Conservation (phyloP, 2,329 filamentous ascomycete genomes). For the Ramularia collo-cygni region DNA sequence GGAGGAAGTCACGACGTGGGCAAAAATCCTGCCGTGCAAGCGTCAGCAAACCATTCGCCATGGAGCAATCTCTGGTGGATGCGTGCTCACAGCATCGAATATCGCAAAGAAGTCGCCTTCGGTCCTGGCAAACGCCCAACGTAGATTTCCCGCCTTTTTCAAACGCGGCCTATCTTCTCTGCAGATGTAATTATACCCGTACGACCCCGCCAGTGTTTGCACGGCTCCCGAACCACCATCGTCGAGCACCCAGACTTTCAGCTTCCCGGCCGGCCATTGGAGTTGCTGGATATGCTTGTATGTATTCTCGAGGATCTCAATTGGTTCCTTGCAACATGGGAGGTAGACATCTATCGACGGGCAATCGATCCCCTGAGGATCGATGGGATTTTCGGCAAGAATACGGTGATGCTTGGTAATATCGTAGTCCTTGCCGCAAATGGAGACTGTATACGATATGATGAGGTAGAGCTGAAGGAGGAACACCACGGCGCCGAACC, state of each 20-base stretch:
- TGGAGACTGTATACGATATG: slow-evolving; percentile 37
- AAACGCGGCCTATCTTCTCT: slow-evolving; percentile 37
- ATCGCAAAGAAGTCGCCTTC: slow-evolving; percentile 38
- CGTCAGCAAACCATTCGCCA: background rate
- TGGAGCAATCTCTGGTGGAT: background rate
- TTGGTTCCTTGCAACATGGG: slow-evolving; percentile 37
- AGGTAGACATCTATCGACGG: slow-evolving; percentile 39
- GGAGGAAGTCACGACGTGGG: slow-evolving; percentile 36
- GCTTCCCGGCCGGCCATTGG: slow-evolving; percentile 32
- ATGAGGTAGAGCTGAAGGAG: slow-evolving; percentile 36
- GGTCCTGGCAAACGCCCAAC: slow-evolving; percentile 36
- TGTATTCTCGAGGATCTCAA: slow-evolving; percentile 36
- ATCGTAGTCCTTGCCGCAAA: slow-evolving; percentile 37
- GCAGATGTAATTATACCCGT: slow-evolving; percentile 37
- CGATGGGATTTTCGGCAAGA: slow-evolving; percentile 30
- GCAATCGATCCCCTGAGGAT: slow-evolving; percentile 28
- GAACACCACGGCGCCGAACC: slow-evolving; percentile 35
- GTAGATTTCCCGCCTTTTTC: slow-evolving; percentile 39
- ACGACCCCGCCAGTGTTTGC: slow-evolving; percentile 26
- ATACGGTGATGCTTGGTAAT: slow-evolving; percentile 30
- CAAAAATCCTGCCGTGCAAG: slow-evolving; percentile 32
- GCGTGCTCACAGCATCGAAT: slow-evolving; percentile 33
- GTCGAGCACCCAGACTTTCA: slow-evolving; percentile 37
- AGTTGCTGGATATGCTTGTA: slow-evolving; percentile 32
- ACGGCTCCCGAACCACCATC: slow-evolving; percentile 33